phyloP scores from a whole-genome alignment of 352 stramenopile species.

The Pythium phragmitis region DNA sequence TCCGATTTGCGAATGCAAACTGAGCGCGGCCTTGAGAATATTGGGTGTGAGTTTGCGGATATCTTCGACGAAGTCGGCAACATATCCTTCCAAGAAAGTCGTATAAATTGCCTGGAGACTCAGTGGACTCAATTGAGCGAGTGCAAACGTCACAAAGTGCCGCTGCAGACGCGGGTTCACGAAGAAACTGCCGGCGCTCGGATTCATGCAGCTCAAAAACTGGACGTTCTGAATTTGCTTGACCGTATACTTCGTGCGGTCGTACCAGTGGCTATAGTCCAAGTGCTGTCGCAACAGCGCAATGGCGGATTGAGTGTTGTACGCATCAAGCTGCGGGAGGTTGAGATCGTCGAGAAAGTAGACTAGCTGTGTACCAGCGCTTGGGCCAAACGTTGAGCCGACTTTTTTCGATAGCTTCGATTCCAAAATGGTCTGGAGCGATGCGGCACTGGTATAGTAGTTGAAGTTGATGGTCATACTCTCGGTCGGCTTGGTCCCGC shows the following conservation, averaged over 20 bases:
- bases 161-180: conserved; percentile 94
- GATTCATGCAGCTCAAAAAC: conserved; percentile 95
- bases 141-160: conserved; percentile 95
- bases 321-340: conserved; percentile 92
- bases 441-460: conserved; percentile 72
- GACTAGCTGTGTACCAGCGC: conserved; percentile 80
- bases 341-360: conserved; percentile 98
- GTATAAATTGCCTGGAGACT: conserved; percentile 94
- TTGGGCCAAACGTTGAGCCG: conserved; percentile 76
- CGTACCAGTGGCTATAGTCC: conserved; percentile 95
- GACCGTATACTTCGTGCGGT: conserved; percentile 90
- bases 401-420: conserved; percentile 91
- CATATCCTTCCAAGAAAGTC: conserved; percentile 94
- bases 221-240: conserved; percentile 95
- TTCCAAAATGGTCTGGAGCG: conserved; percentile 83
- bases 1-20: conserved; percentile 84
- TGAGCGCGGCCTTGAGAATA: conserved; percentile 87
- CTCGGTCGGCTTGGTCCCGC: conserved; percentile 34
- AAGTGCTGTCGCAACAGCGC: conserved; percentile 94
- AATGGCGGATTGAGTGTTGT: conserved; percentile 94
- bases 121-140: conserved; percentile 81
- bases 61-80: conserved; percentile 92
- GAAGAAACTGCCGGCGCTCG: conserved; percentile 89
- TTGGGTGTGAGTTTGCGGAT: conserved; percentile 85
- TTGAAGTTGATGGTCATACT: conserved; percentile 88